Base-by-base conservation (phyloP, 371 early-diverging fungal genomes). In the Apophysomyces sp. region DNA sequence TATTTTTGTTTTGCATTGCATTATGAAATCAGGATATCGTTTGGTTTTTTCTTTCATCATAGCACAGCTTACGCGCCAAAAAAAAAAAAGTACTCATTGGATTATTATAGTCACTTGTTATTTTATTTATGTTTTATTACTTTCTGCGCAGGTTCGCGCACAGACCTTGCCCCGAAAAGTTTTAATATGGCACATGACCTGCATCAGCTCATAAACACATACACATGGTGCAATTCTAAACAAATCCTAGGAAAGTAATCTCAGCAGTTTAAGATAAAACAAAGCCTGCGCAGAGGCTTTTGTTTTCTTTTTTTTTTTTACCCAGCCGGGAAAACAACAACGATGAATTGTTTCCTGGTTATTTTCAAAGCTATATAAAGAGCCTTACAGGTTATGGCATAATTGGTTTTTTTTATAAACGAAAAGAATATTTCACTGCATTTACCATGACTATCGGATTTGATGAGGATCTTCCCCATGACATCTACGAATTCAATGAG, bases 401-500 rank as follows among this genome's bases (percentile, higher is more conserved):
- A n/a, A n/a, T n/a, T n/a, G n/a, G n/a, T n/a, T n/a, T n/a, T n/a
- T n/a, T n/a, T 34, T 7, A 34, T 7, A 34, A 34, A 34, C 34
- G 34, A 34, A 34, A 5, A 34, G 5, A 7, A 12, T 12, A 11
- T 8, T 40, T 55, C 13, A 21, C 16, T 18, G 16, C 13, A 12
- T 13, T 13, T 3, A 68, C 54, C 15, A 77, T 76, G 78, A 73
- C 73, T 61, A 21, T 76, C 52, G 76, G 78, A 28, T 80, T 77
- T 63, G 81, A 80, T 55, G 73, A 77, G 65, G 81, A 80, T 29
- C 74, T 80, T 54, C 81, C 81, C 41, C 34, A 63, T 39, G 78
- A 80, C 39, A 78, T 80, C 9, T 80, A 80, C 40, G 69, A 76
- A 36, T 80, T 72, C 65, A 77, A 80, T 52, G 76, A 73, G 31